Conservation (phyloP, 805 yeast species). For the Myxozyma melibiosi region DNA sequence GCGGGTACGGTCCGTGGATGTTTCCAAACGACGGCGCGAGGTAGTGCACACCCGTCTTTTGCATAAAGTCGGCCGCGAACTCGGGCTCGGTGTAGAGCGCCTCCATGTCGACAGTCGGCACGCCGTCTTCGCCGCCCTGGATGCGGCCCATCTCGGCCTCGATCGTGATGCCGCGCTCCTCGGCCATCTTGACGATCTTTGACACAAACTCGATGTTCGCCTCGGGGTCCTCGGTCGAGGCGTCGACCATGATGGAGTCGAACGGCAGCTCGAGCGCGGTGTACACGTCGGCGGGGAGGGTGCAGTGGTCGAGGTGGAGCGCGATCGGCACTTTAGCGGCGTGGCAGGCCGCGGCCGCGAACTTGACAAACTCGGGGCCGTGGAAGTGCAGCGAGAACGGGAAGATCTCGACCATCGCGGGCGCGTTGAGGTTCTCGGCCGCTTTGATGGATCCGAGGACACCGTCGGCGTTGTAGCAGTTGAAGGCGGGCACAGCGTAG, state of each 20-base stretch:
- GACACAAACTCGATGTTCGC: conserved; percentile 41
- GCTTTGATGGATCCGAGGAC: conserved; percentile 44
- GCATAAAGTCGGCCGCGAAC: conserved; percentile 40
- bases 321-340: conserved; percentile 45
- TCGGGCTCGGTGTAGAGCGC: conserved; percentile 44
- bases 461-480: conserved; percentile 45
- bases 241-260: conserved; percentile 48
- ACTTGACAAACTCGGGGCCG: conserved; percentile 40
- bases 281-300: conserved; percentile 40
- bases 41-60: conserved; percentile 44
- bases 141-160: conserved; percentile 49
- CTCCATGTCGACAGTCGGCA: conserved; percentile 39
- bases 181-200: conserved; percentile 41
- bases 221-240: conserved; percentile 45
- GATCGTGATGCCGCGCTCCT: conserved; percentile 40
- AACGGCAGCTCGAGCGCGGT: conserved; percentile 44
- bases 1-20: conserved; percentile 46
- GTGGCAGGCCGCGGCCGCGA: conserved; percentile 38
- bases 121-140: conserved; percentile 47
- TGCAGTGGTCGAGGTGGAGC: conserved; percentile 46
- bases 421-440: conserved; percentile 43
- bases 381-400: conserved; percentile 47
- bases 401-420: conserved; percentile 44
- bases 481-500: conserved; percentile 44
- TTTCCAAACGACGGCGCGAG: conserved; percentile 47